Evolutionary conservation across 2,329 filamentous ascomycete genomes (phyloP), one percentile per base, ranked within the genome.

Genomic region (Pseudogymnoascus sp.): DNA sequence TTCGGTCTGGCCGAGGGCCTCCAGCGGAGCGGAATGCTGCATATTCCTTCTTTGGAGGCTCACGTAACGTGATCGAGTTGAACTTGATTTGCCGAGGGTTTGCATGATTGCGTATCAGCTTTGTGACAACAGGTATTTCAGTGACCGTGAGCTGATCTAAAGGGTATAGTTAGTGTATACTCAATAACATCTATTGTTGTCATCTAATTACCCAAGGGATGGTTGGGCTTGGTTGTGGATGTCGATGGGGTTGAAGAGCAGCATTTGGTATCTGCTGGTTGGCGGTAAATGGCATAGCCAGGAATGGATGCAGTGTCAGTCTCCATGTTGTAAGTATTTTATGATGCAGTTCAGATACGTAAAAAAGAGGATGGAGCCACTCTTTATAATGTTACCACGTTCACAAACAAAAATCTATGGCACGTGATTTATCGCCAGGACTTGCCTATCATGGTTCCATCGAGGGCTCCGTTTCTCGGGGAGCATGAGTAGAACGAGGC

Each of bases 61-160:
- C 81, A 34, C 77, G 73, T 14, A 84, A 73, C 18, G 78, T 86
- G 21, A 86, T 75, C 37, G 78, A 76, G 71, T 86, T 86, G 77
- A 85, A 87, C 60, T 84, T 81, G 47, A 86, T 88, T n/a, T 80
- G 77, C n/a, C 83, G 69, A 66, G 80, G 78, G 67, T 77, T 89
- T 89, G 74, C 73, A 66, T 75, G 61, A 60, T 63, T 75, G 36
- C 79, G 74, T 65, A 85, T 76, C 47, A 83, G 73, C 66, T 80
- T 80, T 45, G 78, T 76, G 42, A 82, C 79, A 18, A 73, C 71
- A 63, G 77, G 75, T 18, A 84, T 83, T 73, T 86, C 84, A 40
- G 82, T 77, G 69, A 81, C 73, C 60, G 77, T 80, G 64, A 86
- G 79, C 68, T 78, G 82, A 70, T 83, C 81, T 74, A 77, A n/a